Base-by-base conservation (phyloP, 129 eudicot species). In the Smallanthus sonchifolius region DNA sequence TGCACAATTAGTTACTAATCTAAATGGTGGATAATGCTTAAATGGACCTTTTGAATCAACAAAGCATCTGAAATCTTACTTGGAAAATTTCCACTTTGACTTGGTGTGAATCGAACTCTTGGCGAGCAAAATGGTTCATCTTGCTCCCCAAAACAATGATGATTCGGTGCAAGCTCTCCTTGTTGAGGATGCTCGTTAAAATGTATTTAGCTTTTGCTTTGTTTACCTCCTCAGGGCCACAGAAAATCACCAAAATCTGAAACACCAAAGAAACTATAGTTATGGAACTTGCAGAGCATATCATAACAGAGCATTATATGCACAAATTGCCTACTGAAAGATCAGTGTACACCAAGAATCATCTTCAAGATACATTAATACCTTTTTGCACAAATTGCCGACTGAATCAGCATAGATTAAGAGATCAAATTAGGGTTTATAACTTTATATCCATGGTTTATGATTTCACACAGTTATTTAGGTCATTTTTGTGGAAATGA, bases 31-130 rank as follows among this genome's bases (percentile, higher is more conserved):
- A 39, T 65, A 35, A 24, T 15, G 24, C 57, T 2, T 32, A 10
- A 15, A 9, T 16, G 15, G 20, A 47, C 7, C 45, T 7, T n/a
- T 4, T 32, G 32, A 71, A 76, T 19, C 10, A 54, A 68, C 37
- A 68, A 19, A 35, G 36, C 13, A 52, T 20, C n/a, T 30, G 57
- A 40, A 40, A 55, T 78, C 83, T 76, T 70, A 88, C 90, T 2
- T 70, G 88, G 66, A 88, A 88, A 62, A 67, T 49, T 79, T 85
- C 94, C 74, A 88, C 80, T 83, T 88, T 85, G 48, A 83, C 69
- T 40, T 75, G 40, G 63, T 55, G 69, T 42, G 34, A 15, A 10
- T 78, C 81, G 19, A 79, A 59, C 45, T 73, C 74, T 64, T 70
- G 73, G 35, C 63, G 72, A 63, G 95, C 95, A 65, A 62, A 80